A percentile compares a stretch with the other conserved stretches of the same genome.
phyloP scores from a whole-genome alignment of 2,329 filamentous ascomycete genomes.

The Pyrenochaeta sp. region DNA sequence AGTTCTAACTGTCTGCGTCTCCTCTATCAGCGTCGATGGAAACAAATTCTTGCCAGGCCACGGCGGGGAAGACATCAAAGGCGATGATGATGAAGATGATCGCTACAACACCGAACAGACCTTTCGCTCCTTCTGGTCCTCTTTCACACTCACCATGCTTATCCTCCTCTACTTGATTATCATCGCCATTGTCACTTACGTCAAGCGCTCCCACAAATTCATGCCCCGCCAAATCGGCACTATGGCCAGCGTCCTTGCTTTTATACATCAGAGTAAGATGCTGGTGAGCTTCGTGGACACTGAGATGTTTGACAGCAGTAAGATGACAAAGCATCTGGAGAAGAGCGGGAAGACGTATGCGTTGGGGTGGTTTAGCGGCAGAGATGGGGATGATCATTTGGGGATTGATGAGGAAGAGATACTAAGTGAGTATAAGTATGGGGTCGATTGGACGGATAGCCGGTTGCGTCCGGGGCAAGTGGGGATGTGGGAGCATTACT shows the following conservation, averaged over 20 bases:
- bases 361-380: conserved; percentile 77
- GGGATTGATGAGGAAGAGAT: conserved; percentile 82
- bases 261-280: conserved; percentile 84
- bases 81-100: conserved; percentile 23
- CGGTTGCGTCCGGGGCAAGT: conserved; percentile 45
- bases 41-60: conserved; percentile 61
- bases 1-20: conserved; percentile 73
- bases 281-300: conserved; percentile 77
- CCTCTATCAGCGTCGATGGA: conserved; percentile 72
- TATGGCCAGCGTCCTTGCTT: conserved; percentile 78
- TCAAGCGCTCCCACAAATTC: conserved; percentile 72
- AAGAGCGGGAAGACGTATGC: conserved; percentile 73
- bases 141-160: conserved; percentile 66
- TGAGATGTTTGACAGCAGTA: conserved; percentile 65
- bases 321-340: conserved; percentile 70
- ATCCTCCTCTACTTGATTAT: conserved; percentile 73
- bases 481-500: conserved; percentile 34
- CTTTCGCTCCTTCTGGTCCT: conserved; percentile 70
- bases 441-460: conserved; percentile 52
- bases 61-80: conserved; percentile 24
- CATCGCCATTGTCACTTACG: conserved; percentile 68
- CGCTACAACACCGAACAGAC: conserved; percentile 54
- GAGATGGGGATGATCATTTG: conserved; percentile 77
- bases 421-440: conserved; percentile 70
- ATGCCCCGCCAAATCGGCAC: conserved; percentile 80